phyloP scores from a whole-genome alignment of 2,329 filamentous ascomycete genomes.

The Phialophora chinensis region DNA sequence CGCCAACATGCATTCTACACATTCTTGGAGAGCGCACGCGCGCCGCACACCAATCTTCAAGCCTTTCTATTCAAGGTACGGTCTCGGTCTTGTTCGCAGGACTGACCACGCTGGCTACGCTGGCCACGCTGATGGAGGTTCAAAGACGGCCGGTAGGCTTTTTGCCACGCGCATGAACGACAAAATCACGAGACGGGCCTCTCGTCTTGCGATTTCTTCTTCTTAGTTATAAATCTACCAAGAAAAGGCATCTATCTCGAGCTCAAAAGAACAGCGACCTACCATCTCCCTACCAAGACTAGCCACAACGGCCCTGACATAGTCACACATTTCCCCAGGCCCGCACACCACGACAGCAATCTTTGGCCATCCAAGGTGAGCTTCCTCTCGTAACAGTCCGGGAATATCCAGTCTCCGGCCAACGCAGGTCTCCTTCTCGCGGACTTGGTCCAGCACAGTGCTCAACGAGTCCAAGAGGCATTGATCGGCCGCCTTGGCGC shows the following conservation, averaged over 20 bases:
- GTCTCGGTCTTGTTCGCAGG: too few relatives aligned
- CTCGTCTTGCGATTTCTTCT: too few relatives aligned
- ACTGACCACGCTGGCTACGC: too few relatives aligned
- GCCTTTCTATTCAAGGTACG: too few relatives aligned
- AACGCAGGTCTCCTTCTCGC: slow-evolving; percentile 22
- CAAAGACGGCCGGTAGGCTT: too few relatives aligned
- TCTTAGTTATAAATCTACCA: background rate
- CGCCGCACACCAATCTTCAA: too few relatives aligned
- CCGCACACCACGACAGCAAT: slow-evolving; percentile 50
- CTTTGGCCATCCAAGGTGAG: slow-evolving; percentile 40
- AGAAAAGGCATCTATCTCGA: slow-evolving; percentile 7
- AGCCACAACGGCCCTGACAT: slow-evolving; percentile 46
- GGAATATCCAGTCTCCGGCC: slow-evolving; percentile 50
- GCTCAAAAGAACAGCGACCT: slow-evolving; percentile 2
- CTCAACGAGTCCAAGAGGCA: slow-evolving; percentile 25
- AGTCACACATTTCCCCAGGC: slow-evolving; percentile 51
- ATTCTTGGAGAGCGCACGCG: too few relatives aligned
- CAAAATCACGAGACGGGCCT: too few relatives aligned
- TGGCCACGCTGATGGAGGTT: too few relatives aligned
- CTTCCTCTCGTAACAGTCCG: slow-evolving; percentile 43
- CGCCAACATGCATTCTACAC: too few relatives aligned
- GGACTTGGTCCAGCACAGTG: slow-evolving; percentile 32
- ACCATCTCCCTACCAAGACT: slow-evolving; percentile 14
- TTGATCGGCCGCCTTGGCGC: slow-evolving; percentile 34
- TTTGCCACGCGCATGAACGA: too few relatives aligned